Evolutionary conservation across 768 basidiomycete species (phyloP).

Genomic region (Paxillus ammoniavirescens): DNA sequence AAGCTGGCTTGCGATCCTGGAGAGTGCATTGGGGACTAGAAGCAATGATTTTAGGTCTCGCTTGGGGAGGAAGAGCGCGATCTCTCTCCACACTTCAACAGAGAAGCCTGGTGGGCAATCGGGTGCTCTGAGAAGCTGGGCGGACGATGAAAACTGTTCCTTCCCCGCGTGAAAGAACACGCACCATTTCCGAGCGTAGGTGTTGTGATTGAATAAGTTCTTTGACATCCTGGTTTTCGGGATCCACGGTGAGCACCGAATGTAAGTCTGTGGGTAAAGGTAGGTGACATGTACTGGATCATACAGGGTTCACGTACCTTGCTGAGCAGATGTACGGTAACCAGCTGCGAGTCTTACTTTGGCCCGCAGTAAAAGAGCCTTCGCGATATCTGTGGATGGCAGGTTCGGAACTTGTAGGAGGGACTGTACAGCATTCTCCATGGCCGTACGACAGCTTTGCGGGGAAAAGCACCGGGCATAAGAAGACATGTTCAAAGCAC

Average conservation of each 20-base stretch:
- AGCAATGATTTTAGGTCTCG: constrained; percentile 65
- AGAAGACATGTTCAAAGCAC: constrained; percentile 7
- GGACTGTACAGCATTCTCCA: constrained; percentile 76
- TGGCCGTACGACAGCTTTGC: constrained; percentile 50
- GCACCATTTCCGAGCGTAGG: constrained; percentile 57
- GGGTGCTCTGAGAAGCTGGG: constrained; percentile 35
- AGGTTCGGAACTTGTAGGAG: constrained; percentile 58
- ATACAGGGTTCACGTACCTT: constrained; percentile 41
- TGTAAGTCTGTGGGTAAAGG: constrained; percentile 50
- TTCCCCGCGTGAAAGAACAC: constrained; percentile 2
- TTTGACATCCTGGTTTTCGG: constrained; percentile 68
- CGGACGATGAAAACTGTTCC: constrained; percentile 2
- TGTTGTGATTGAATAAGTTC: constrained; percentile 52
- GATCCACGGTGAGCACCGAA: constrained; percentile 60
- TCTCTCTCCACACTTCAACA: constrained; percentile 70
- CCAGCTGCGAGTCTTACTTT: constrained; percentile 62
- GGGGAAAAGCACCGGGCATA: neutral
- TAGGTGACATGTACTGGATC: neutral
- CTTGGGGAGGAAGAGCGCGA: constrained; percentile 58
- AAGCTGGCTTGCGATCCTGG: constrained; percentile 65
- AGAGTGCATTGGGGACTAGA: constrained; percentile 62
- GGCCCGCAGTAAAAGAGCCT: constrained; percentile 66
- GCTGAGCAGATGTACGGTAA: constrained; percentile 58
- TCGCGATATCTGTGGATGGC: constrained; percentile 49
- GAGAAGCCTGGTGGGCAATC: constrained; percentile 55